Conservation (phyloP, 1,284 basidiomycete species). For the Sporisorium reilianum region DNA sequence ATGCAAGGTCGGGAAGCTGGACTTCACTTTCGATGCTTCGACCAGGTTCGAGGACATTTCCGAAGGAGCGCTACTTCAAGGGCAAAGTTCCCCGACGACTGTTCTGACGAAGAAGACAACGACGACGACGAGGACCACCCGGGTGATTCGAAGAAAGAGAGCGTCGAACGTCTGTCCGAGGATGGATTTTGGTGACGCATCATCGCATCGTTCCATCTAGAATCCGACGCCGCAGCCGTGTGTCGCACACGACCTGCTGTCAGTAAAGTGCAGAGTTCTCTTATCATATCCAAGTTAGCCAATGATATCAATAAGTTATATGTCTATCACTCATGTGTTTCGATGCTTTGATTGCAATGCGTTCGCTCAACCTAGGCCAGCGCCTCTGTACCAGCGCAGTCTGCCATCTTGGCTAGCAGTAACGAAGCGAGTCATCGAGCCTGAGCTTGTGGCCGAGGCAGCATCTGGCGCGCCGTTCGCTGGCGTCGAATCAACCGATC, state of each 20-base stretch:
- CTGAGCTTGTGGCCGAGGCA: background rate
- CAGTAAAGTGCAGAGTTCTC: too few species aligned
- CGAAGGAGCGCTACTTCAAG: conserved; percentile 14
- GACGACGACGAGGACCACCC: background rate
- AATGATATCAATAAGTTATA: background rate
- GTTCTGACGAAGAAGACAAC: conserved; percentile 26
- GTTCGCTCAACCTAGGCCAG: conserved; percentile 29
- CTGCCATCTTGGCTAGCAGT: conserved; percentile 43
- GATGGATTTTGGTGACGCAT: conserved; percentile 25
- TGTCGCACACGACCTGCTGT: too few species aligned
- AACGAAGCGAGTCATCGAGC: conserved; percentile 38
- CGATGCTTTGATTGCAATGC: background rate
- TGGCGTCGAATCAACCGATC: background rate
- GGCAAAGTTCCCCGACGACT: conserved; percentile 45
- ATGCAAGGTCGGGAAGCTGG: conserved; percentile 25
- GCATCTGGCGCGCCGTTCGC: background rate
- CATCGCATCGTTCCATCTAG: background rate
- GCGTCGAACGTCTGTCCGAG: conserved; percentile 15
- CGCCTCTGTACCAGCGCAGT: conserved; percentile 44
- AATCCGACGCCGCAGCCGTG: too few species aligned
- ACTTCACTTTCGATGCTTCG: conserved; percentile 45
- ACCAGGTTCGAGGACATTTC: conserved; percentile 21
- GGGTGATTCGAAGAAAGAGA: background rate
- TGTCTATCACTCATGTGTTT: too few species aligned
- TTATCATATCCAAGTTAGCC: background rate